Base-by-base conservation (phyloP, 805 yeast species). In the Ogataea degrootiae region DNA sequence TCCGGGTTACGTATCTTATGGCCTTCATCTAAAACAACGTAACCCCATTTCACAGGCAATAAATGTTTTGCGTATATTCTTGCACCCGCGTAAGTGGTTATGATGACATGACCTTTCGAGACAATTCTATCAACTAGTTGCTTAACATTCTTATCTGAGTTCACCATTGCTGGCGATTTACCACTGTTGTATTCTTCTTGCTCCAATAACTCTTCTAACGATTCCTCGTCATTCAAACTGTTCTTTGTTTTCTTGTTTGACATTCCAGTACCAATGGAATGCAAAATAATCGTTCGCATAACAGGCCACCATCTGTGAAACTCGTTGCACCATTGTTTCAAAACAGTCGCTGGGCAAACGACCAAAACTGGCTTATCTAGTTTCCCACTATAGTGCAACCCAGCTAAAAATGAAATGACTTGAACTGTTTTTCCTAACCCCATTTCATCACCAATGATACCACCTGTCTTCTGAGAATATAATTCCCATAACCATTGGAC, bases 251-350 rank as follows among this genome's bases (percentile, higher is more conserved):
- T 46, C 34, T 56, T 49, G 12, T 55, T 63, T 1, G 65, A 57
- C 91, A 92, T 84, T 0, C 96, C 98, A 0, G 89, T 71, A 0
- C 99, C 99, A 42, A 90, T 94, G 1, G 97, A 84, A 63, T 94
- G 99, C 33, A 94, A 67, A 42, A 94, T 88, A 5, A 87, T 81
- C 5, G 90, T 81, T 50, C 99, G 67, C 26, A 94, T 73, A 0
- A 97, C 89, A 3, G 98, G 97, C 98, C 98, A 94, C 99, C 99
- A 94, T 43, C 84, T 78, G 57, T 92, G 98, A 42, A 94, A 80
- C 65, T 94, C 99, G 52, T 84, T 85, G n/a, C 89, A 92, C 99
- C 99, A 94, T 61, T 94, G 99, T 50, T 82, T 85, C 75, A 94
- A 71, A 0, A 94, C 97, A 0, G 99, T 94, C 0, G 98, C 98